phyloP scores from a whole-genome alignment of 495 filamentous ascomycete genomes.

The Daldinia vernicosa region DNA sequence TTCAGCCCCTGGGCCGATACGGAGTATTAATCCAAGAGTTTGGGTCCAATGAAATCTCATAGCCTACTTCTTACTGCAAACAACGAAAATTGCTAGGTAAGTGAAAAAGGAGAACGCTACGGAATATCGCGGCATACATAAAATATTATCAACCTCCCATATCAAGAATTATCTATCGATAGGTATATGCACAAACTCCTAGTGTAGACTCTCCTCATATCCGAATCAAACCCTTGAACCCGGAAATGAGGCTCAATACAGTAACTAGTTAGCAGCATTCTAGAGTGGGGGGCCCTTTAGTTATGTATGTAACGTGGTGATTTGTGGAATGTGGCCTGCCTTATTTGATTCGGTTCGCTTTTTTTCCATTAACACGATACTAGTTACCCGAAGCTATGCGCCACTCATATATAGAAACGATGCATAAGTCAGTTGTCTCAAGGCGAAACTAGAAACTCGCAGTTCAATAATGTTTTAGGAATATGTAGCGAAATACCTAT shows the following conservation, averaged over 20 bases:
- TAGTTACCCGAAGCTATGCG: conserved; percentile 3
- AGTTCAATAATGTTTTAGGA: conserved; percentile 11
- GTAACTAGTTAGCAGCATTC: conserved; percentile 18
- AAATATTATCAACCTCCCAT: conserved; percentile 1
- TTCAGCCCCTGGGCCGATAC: conserved; percentile 25
- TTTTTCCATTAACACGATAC: not conserved
- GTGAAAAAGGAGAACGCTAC: not conserved
- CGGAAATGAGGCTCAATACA: conserved; percentile 42
- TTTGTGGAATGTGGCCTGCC: conserved; percentile 26
- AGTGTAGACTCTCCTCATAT: conserved; percentile 36
- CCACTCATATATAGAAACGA: not conserved
- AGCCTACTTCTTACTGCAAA: conserved; percentile 5
- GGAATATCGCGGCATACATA: conserved; percentile 20
- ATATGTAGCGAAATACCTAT: conserved; percentile 11
- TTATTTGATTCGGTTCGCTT: not conserved
- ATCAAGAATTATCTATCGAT: not conserved
- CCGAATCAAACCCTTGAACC: conserved; percentile 23
- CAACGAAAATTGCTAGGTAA: not conserved
- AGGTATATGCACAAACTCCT: conserved; percentile 15
- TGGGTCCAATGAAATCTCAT: conserved; percentile 21
- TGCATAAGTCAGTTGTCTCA: conserved; percentile 11
- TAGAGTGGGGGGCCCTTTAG: conserved; percentile 13
- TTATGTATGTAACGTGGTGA: conserved; percentile 8
- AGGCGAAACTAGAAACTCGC: conserved; percentile 7
- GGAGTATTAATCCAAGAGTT: conserved; percentile 19